Evolutionary conservation across 2,329 filamentous ascomycete genomes (phyloP), one percentile per base, ranked within the genome.

Genomic region (Chaetothyriales sp.): DNA sequence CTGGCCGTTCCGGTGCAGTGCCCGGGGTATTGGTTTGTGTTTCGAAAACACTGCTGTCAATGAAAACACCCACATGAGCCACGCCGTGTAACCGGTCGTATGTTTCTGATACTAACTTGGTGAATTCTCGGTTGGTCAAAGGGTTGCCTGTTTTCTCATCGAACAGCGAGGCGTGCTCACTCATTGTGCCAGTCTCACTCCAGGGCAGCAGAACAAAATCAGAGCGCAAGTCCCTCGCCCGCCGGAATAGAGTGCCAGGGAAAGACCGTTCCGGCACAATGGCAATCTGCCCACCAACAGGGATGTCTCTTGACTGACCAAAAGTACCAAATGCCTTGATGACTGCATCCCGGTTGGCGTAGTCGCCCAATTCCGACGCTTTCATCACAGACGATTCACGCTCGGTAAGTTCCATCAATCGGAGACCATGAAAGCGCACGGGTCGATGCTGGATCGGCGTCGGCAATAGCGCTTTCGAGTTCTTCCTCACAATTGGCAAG

Each of bases 361-460:
- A 77, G 47, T 92, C 86, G 42, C 88, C 83, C 2, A 83, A 75
- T 62, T 93, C 87, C 0, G 87, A 83, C 9, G 94, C 86, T 60
- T 86, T 83, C 90, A 96, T 96, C 60, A 95, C 90, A 18, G 88
- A 89, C 0, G 90, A 95, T 43, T 86, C 84, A 75, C 90, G 87
- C 60, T 95, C 89, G 0, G 86, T 93, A 10, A 96, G 77, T 62
- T 93, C 86, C 47, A 93, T 69, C 15, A 96, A 76, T 12, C 89
- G 83, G n/a, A 95, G 70, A 28, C 88, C 90, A 60, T 94, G 86
- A 0, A 88, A 83, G 61, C 84, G 77, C 1, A 90, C 73, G 1
- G 78, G 75, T 7, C 72, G 69, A 48, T 68, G 71, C 3, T 52
- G 52, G 5, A 44, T 18, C 10, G 53, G 47, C 6, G 48, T 53